Conservation (phyloP, 2,329 filamentous ascomycete species). For the Thelonectria blattea region DNA sequence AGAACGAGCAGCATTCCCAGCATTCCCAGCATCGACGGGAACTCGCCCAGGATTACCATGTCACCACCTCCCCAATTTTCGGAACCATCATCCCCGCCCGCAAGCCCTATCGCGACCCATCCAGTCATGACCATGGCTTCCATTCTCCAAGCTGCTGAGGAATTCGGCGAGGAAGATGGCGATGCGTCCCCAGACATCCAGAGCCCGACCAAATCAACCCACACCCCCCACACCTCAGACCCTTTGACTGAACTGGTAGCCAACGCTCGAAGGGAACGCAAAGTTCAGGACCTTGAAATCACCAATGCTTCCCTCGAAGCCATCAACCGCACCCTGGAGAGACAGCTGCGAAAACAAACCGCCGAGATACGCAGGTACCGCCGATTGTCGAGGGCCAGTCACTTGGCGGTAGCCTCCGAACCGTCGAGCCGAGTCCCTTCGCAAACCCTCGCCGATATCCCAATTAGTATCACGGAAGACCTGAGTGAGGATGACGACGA, state of each 20-base stretch:
- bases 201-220: conserved; percentile 64
- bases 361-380: conserved; percentile 85
- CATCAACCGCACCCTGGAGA: conserved; percentile 91
- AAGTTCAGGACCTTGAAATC: conserved; percentile 95
- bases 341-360: conserved; percentile 89
- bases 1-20: conserved; percentile 49
- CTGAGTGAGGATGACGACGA: conserved; percentile 51
- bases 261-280: conserved; percentile 90
- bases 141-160: conserved; percentile 62
- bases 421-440: conserved; percentile 54
- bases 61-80: conserved; percentile 41
- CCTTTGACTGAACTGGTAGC: conserved; percentile 77
- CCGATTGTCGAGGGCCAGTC: conserved; percentile 82
- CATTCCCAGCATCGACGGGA: conserved; percentile 42
- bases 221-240: conserved; percentile 59
- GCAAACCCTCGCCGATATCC: conserved; percentile 51
- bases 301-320: conserved; percentile 94
- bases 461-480: conserved; percentile 56
- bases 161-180: conserved; percentile 48
- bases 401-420: conserved; percentile 63
- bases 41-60: conserved; percentile 44
- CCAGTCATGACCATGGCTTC: conserved; percentile 58
- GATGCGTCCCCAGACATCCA: conserved; percentile 48
- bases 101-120: conserved; percentile 40
- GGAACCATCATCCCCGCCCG: conserved; percentile 47